A percentile compares a stretch with the other conserved stretches of the same genome.
phyloP scores from a whole-genome alignment of 1,284 basidiomycete genomes.

The Puccinia coronata region DNA sequence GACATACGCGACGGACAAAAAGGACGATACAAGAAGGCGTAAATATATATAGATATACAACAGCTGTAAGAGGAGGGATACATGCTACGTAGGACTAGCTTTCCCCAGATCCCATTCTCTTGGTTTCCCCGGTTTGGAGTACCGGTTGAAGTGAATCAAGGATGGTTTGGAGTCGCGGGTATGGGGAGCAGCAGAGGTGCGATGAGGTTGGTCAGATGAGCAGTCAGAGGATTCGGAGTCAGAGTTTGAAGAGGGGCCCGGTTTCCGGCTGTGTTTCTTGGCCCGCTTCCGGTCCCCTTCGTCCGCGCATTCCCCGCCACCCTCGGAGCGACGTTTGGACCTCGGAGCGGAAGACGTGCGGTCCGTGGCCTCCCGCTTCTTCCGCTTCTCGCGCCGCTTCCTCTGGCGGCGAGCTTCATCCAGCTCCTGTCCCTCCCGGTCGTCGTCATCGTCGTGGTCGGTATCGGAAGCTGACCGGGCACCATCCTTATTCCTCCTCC shows the following conservation, averaged over 20 bases:
- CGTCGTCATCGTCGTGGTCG: not conserved
- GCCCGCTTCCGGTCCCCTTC: not conserved
- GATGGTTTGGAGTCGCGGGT: not conserved
- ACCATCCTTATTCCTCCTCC: not conserved
- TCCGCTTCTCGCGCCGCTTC: not conserved
- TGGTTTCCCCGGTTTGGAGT: constrained; percentile 34
- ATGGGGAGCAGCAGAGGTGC: not conserved
- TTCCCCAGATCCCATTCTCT: constrained; percentile 49
- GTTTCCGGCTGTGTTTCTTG: not conserved
- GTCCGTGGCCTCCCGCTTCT: not conserved
- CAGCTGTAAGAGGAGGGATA: not conserved
- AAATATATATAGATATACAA: too few relatives aligned
- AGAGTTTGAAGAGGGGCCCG: not conserved
- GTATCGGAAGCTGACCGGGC: not conserved
- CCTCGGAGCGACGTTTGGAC: not conserved
- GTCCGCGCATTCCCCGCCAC: too few relatives aligned
- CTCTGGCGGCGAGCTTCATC: not conserved
- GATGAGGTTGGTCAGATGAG: not conserved
- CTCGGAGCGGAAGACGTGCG: not conserved
- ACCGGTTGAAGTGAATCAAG: constrained; percentile 39
- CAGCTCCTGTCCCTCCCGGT: not conserved
- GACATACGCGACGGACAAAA: too few relatives aligned
- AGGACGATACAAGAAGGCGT: not conserved
- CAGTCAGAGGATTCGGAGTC: not conserved
- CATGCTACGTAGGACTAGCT: constrained; percentile 24